Evolutionary conservation across 768 basidiomycete genomes (phyloP), one percentile per base, ranked within the genome.

Genomic region (Russula brevipes): DNA sequence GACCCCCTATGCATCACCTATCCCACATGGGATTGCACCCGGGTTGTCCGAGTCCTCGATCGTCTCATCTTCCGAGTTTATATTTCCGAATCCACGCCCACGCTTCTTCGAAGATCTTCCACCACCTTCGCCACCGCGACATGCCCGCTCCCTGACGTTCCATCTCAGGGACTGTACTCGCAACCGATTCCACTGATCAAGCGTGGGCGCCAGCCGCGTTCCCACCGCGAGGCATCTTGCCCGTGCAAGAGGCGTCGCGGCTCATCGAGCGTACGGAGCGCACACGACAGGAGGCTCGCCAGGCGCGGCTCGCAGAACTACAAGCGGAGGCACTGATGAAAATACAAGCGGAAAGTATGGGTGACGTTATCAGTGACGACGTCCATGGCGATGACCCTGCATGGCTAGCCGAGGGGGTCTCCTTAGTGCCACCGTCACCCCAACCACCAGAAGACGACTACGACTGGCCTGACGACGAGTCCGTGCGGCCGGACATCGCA

Each of bases 131-230:
- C 68, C 68, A 7, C 68, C 68, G 2, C 68, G 36, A 50, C 35
- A 3, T 54, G 68, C 19, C 68, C 68, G 5, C 54, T 69, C 16
- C 68, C 68, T 0, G 52, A 55, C 9, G 41, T 66, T 14, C 64
- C 66, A 12, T 30, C 41, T 9, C 49, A n/a, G 9, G 51, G 58
- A 9, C 57, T 61, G 3, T 66, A 63, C 54, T 24, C 64, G 14
- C 70, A 69, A 38, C 56, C 54, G 7, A 49, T 59, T 1, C 59
- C 63, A 14, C 4, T 45, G 5, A 55, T 59, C 35, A 76, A 76
- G 62, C 75, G 83, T 16, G 83, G 83, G 12, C 76, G 77, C 44
- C 78, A 81, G 67, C 66, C 76, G 14, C 84, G 0, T 84, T 84
- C 73, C 83, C 83, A 30, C 56, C 76, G n/a, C 73, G 72, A 10